phyloP scores from a whole-genome alignment of 495 filamentous ascomycete genomes.

The Tuber umbilicatum region DNA sequence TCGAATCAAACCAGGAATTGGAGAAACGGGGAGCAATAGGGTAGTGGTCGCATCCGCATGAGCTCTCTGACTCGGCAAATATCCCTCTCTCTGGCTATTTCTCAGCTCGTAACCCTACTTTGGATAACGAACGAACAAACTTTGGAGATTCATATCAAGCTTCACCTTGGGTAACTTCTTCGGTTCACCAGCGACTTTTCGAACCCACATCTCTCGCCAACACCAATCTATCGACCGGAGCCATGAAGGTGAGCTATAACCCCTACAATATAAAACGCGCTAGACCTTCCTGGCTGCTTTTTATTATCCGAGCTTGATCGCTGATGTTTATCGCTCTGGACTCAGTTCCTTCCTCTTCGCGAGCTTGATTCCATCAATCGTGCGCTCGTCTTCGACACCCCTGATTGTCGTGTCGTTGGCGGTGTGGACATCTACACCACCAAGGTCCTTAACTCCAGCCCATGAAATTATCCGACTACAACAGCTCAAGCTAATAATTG shows the following conservation, averaged over 20 bases:
- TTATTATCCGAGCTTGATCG: not conserved
- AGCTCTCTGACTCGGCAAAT: not conserved
- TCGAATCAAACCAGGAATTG: not conserved
- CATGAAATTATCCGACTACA: conserved; percentile 25
- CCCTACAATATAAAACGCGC: not conserved
- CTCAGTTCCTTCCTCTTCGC: conserved; percentile 80
- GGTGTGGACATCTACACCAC: conserved; percentile 95
- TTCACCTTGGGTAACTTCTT: not conserved
- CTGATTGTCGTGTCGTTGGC: conserved; percentile 80
- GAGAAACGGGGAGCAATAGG: not conserved
- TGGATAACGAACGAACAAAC: not conserved
- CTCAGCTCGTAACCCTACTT: not conserved
- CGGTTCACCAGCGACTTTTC: not conserved
- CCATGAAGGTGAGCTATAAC: not conserved
- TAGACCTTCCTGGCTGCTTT: not conserved
- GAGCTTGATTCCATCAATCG: conserved; percentile 81
- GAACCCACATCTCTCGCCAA: not conserved
- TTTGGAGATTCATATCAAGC: not conserved
- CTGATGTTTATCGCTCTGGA: not conserved
- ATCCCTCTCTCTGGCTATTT: not conserved
- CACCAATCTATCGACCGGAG: not conserved
- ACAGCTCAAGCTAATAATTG: conserved; percentile 37
- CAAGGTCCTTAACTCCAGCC: conserved; percentile 49
- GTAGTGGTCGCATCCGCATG: not conserved
- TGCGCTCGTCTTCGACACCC: conserved; percentile 87